These are phyloP conservation scores for Asterella californica DNA, from an alignment of 225 moss, liverwort and hornwort genomes.

Conservation along the genomic window DNA sequence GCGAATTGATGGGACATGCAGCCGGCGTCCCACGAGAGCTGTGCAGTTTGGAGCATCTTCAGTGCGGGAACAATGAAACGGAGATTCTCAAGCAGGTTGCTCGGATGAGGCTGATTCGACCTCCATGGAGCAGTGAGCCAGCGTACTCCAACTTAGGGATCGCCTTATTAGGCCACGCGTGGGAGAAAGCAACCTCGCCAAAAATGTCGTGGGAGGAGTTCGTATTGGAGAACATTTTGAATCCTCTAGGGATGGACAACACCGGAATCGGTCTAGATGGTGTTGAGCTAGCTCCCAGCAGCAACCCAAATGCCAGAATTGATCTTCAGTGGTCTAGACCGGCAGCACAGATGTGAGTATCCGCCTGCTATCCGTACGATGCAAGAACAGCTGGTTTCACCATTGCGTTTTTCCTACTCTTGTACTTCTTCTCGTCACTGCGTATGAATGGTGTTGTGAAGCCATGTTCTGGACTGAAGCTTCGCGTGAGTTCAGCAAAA, in stretches of 20 bases:
- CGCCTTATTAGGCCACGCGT: conserved; percentile 44
- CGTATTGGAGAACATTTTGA: conserved; percentile 35
- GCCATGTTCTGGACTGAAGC: neutral
- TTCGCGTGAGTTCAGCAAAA: neutral
- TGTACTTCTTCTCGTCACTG: too few species aligned
- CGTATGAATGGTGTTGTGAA: too few species aligned
- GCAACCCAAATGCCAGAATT: conserved; percentile 17
- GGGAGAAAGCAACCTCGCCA: conserved; percentile 56
- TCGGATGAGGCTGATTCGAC: conserved; percentile 43
- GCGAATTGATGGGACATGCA: conserved; percentile 53
- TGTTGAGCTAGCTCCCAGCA: conserved; percentile 44
- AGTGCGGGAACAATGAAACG: conserved; percentile 35
- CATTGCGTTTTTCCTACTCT: too few species aligned
- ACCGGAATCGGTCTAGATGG: conserved; percentile 37
- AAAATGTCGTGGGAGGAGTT: conserved; percentile 46
- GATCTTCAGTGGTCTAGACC: conserved; percentile 48
- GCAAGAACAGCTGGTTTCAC: too few species aligned
- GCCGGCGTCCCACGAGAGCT: conserved; percentile 48
- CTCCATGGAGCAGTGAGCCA: conserved; percentile 44
- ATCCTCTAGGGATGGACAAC: conserved; percentile 42
- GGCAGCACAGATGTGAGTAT: conserved; percentile 48
- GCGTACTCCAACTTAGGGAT: conserved; percentile 56
- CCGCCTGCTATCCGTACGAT: neutral
- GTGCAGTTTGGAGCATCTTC: conserved; percentile 29
- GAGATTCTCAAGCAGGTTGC: conserved; percentile 41